phyloP scores from a whole-genome alignment of 495 filamentous ascomycete species.

The Tuber microsphaerosporum region DNA sequence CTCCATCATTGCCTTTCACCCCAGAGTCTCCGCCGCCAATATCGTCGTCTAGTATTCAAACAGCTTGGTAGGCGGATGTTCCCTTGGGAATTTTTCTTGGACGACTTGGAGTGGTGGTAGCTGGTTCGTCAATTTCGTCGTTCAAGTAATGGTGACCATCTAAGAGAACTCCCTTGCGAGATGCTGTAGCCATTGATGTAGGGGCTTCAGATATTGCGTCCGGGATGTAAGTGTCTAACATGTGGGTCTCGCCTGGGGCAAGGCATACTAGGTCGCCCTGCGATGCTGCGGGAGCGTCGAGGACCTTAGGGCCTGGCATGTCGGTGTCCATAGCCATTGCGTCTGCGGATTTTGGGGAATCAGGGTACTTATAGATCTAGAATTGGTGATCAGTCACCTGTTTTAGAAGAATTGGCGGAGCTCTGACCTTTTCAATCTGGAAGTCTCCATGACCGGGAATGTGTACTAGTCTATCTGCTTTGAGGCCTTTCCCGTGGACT shows the following conservation, averaged over 20 bases:
- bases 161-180: conserved; percentile 70
- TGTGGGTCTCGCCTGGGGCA: conserved; percentile 73
- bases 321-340: conserved; percentile 63
- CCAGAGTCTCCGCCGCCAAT: conserved; percentile 64
- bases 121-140: conserved; percentile 61
- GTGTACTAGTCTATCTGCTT: conserved; percentile 81
- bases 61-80: conserved; percentile 86
- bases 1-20: conserved; percentile 54
- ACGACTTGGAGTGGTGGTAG: conserved; percentile 43
- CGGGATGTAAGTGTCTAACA: conserved; percentile 57
- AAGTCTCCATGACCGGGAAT: conserved; percentile 92
- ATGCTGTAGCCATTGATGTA: conserved; percentile 44
- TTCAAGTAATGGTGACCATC: conserved; percentile 98
- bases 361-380: conserved; percentile 32
- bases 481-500: conserved; percentile 76
- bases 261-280: conserved; percentile 75
- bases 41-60: conserved; percentile 82
- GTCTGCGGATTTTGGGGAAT: conserved; percentile 52
- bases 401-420: conserved; percentile 57
- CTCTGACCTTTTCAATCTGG: conserved; percentile 75
- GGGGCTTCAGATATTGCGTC: conserved; percentile 52
- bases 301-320: conserved; percentile 44
- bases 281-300: conserved; percentile 65
- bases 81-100: conserved; percentile 79
- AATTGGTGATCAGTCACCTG: neutral